A percentile compares a stretch with the other conserved stretches of the same genome.
Conservation (phyloP, 2,329 filamentous ascomycete genomes). For the Mycosphaerella arachidis region DNA sequence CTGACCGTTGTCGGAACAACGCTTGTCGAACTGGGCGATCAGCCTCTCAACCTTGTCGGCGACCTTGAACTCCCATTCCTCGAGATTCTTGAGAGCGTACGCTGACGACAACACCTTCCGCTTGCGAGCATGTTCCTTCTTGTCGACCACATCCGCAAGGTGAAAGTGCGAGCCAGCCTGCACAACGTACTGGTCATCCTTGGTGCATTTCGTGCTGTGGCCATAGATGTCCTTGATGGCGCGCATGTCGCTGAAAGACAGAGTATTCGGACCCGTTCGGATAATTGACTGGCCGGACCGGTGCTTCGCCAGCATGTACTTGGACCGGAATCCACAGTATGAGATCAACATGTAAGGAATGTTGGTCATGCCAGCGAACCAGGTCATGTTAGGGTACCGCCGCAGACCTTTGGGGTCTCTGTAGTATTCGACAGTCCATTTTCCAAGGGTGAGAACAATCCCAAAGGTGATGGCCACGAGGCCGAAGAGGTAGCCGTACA, state of each 20-base stretch:
- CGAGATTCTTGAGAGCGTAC: slow-evolving; percentile 39
- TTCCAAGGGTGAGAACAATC: slow-evolving; percentile 12
- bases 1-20: slow-evolving; percentile 25
- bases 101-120: slow-evolving; percentile 37
- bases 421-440: slow-evolving; percentile 36
- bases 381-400: slow-evolving; percentile 43
- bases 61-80: slow-evolving; percentile 41
- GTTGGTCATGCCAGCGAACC: slow-evolving; percentile 44
- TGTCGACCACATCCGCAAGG: slow-evolving; percentile 39
- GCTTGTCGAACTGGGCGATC: slow-evolving; percentile 34
- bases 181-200: slow-evolving; percentile 34
- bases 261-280: slow-evolving; percentile 44
- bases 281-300: slow-evolving; percentile 41
- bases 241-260: slow-evolving; percentile 41
- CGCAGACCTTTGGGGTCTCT: slow-evolving; percentile 46
- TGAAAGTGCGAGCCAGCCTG: slow-evolving; percentile 33
- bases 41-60: slow-evolving; percentile 34
- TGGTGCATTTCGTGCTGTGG: slow-evolving; percentile 34
- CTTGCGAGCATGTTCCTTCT: slow-evolving; percentile 37
- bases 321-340: slow-evolving; percentile 41
- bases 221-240: slow-evolving; percentile 41
- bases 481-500: slow-evolving; percentile 23
- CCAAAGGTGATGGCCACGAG: slow-evolving; percentile 11
- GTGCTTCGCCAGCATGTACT: slow-evolving; percentile 40
- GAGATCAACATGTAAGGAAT: slow-evolving; percentile 44